These are phyloP conservation scores for Colletotrichum spaethianum DNA, from an alignment of 2,329 filamentous ascomycete species.

Conservation along the genomic window DNA sequence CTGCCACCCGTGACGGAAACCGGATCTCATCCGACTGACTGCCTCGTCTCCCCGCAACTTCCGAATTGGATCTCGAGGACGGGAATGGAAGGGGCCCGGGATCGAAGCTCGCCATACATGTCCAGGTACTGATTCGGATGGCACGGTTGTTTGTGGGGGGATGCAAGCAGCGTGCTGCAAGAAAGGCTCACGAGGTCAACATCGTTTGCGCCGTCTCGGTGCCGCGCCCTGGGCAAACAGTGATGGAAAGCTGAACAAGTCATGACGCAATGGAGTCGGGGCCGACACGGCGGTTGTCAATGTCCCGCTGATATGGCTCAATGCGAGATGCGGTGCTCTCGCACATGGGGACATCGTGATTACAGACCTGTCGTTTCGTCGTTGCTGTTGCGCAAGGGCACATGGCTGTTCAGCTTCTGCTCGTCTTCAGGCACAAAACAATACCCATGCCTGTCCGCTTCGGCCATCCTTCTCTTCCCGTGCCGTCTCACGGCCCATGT, in stretches of 20 bases:
- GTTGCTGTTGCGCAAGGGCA: slow-evolving; percentile 11
- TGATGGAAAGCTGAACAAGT: neutral
- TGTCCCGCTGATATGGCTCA: slow-evolving; percentile 6
- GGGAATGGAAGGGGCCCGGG: neutral
- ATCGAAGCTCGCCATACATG: neutral
- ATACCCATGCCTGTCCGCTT: slow-evolving; percentile 7
- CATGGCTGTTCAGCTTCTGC: slow-evolving; percentile 1
- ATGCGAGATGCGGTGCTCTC: slow-evolving; percentile 8
- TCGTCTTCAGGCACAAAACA: neutral
- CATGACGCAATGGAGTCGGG: slow-evolving; percentile 26
- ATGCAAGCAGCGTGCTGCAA: slow-evolving; percentile 18
- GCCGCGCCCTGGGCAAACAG: neutral
- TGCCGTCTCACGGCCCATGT: slow-evolving; percentile 10
- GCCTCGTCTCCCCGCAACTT: slow-evolving; percentile 14
- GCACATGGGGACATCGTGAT: slow-evolving; percentile 22
- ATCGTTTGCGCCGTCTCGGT: slow-evolving; percentile 11
- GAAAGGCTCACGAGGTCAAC: slow-evolving; percentile 31
- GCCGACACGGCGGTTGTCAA: neutral
- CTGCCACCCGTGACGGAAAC: neutral
- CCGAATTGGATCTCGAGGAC: neutral
- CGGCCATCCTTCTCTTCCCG: slow-evolving; percentile 4
- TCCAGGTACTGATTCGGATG: slow-evolving; percentile 26
- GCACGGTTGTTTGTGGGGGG: slow-evolving; percentile 39
- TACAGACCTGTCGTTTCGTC: slow-evolving; percentile 25
- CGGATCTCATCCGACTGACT: slow-evolving; percentile 3